Evolutionary conservation across 2,329 filamentous ascomycete genomes (phyloP), one percentile per base, ranked within the genome.

Genomic region (Pseudogymnoascus sp.): DNA sequence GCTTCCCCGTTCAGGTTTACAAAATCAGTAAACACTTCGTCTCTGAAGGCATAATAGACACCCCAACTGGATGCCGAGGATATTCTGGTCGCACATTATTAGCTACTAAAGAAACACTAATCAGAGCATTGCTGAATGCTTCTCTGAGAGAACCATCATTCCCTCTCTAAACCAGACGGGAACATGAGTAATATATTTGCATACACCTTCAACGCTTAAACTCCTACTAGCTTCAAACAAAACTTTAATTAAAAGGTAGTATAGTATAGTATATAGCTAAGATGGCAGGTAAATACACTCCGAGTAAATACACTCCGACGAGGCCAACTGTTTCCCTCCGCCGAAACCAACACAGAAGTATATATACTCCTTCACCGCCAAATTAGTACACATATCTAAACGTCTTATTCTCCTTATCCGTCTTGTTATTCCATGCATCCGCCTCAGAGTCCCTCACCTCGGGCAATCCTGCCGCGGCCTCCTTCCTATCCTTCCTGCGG

Each of bases 401-500:
- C 17, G 75, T 76, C 67, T 76, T 77, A 66, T 86, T 85, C 72
- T 85, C 78, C 67, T 71, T 77, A 63, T 85, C 83, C 5, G 82
- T 85, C 73, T 81, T 70, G 24, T 77, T 75, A 37, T 72, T 73
- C 78, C 75, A 84, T 4, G 74, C 73, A 62, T 79, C 74, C 65
- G 81, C 76, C 15, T 67, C 71, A 61, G 75, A 69, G 7, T 36
- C 17, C 17, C 37, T 31, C 17, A 67, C 66, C 29, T 10, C 61
- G 31, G 21, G 15, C 63, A 64, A 67, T 58, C 58, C 69, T 63
- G 15, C 66, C 62, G 61, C 33, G 75, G 72, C 63, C 65, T 73
- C 70, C 75, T 76, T 69, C 80, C 79, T 65, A 58, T 73, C 72
- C 33, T 73, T 68, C 17, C 68, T 64, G 62, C 62, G 68, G 62